These are phyloP conservation scores for Cercospora sp. DNA, from an alignment of 2,329 filamentous ascomycete species.

Conservation along the genomic window DNA sequence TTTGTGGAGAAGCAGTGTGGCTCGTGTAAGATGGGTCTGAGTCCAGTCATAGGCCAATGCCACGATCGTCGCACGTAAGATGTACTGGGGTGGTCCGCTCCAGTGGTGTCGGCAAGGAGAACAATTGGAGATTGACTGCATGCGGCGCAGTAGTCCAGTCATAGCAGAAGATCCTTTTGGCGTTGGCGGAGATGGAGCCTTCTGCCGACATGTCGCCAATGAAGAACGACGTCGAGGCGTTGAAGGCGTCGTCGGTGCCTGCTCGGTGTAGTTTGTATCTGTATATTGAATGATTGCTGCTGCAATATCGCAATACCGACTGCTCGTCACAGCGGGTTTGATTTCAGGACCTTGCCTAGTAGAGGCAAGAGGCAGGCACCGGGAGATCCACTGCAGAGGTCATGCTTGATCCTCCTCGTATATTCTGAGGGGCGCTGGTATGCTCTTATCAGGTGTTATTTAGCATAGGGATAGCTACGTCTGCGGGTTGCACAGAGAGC, in stretches of 20 bases:
- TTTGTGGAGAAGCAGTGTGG: neutral
- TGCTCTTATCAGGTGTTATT: neutral
- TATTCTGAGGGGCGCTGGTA: neutral
- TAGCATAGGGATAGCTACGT: neutral
- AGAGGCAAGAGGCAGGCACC: neutral
- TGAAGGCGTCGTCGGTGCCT: neutral
- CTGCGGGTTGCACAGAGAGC: neutral
- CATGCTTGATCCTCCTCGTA: neutral
- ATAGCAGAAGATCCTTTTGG: neutral
- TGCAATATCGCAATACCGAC: neutral
- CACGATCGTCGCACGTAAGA: constrained; percentile 2
- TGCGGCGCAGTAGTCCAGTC: neutral
- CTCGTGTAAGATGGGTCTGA: neutral
- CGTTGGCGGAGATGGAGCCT: neutral
- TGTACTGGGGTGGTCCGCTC: neutral
- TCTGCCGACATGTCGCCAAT: neutral
- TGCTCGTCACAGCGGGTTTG: neutral
- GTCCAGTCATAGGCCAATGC: neutral
- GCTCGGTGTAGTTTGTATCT: neutral
- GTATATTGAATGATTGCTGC: neutral
- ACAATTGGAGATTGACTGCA: neutral
- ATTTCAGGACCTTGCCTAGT: neutral
- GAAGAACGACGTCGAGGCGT: neutral
- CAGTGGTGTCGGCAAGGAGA: neutral
- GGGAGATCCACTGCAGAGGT: neutral